Evolutionary conservation across 2,329 filamentous ascomycete species (phyloP).

Genomic region (Phialocephala sp.): DNA sequence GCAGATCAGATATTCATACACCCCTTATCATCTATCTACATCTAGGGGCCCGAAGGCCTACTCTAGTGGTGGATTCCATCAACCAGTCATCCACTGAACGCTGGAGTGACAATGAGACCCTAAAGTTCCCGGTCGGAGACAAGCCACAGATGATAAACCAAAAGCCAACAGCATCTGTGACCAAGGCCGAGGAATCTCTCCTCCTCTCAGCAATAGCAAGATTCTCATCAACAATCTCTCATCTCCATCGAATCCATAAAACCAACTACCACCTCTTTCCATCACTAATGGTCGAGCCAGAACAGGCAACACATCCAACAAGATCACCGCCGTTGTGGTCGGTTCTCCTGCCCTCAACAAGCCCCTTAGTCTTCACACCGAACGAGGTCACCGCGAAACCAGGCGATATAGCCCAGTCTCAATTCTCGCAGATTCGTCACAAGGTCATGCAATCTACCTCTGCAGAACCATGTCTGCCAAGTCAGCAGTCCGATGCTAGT

Average conservation of each 20-base stretch:
- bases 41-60: background rate
- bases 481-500: slow-evolving; percentile 21
- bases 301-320: background rate
- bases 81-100: background rate
- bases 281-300: background rate
- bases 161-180: too few relatives aligned
- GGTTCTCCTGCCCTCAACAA: slow-evolving; percentile 51
- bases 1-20: slow-evolving; percentile 9
- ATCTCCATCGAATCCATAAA: background rate
- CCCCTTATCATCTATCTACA: background rate
- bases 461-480: slow-evolving; percentile 37
- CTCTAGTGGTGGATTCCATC: background rate
- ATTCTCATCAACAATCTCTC: background rate
- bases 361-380: slow-evolving; percentile 63
- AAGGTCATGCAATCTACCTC: slow-evolving; percentile 48
- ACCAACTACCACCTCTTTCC: background rate
- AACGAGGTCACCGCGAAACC: slow-evolving; percentile 52
- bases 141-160: too few relatives aligned
- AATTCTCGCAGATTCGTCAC: slow-evolving; percentile 58
- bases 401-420: slow-evolving; percentile 59
- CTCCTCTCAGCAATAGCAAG: too few relatives aligned
- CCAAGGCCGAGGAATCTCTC: too few relatives aligned
- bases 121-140: too few relatives aligned
- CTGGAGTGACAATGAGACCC: too few relatives aligned
- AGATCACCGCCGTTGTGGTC: slow-evolving; percentile 22